Percentiles rank a stretch among this genome's conserved stretches.
Conservation (phyloP, 495 filamentous ascomycete species). For the Hypomontagnella submonticulosa region DNA sequence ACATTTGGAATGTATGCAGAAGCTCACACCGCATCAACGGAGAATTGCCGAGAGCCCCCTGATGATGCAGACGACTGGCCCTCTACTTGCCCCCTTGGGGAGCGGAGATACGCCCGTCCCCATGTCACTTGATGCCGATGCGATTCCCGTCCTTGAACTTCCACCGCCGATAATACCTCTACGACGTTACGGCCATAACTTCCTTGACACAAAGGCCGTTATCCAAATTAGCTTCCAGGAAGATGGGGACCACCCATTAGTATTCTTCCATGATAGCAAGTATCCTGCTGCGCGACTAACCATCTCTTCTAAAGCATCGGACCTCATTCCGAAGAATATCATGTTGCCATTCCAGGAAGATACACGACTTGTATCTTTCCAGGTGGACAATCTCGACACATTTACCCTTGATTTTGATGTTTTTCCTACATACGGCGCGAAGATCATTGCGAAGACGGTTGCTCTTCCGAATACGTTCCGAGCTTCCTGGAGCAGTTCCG, state of each 20-base stretch:
- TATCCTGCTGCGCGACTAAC: slow-evolving; percentile 95
- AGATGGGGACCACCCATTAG: slow-evolving; percentile 72
- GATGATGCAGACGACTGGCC: slow-evolving; percentile 44
- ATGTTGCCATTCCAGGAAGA: slow-evolving; percentile 97
- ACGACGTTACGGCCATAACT: slow-evolving; percentile 95
- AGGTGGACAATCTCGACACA: slow-evolving; percentile 89
- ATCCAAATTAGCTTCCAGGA: slow-evolving; percentile 89
- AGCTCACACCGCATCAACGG: slow-evolving; percentile 71
- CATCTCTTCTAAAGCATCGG: slow-evolving; percentile 94
- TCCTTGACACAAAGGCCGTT: slow-evolving; percentile 95
- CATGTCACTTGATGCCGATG: slow-evolving; percentile 80
- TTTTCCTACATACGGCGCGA: slow-evolving; percentile 96
- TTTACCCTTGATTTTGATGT: slow-evolving; percentile 98
- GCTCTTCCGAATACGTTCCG: slow-evolving; percentile 87
- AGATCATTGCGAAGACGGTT: slow-evolving; percentile 94
- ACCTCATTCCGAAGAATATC: slow-evolving; percentile 94
- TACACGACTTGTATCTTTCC: slow-evolving; percentile 89
- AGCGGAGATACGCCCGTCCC: slow-evolving; percentile 65
- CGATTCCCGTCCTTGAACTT: slow-evolving; percentile 90
- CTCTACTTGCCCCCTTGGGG: slow-evolving; percentile 50
- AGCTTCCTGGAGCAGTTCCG: slow-evolving; percentile 76
- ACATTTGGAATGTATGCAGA: slow-evolving; percentile 90
- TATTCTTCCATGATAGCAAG: slow-evolving; percentile 94
- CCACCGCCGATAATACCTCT: slow-evolving; percentile 96
- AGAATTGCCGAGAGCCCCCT: slow-evolving; percentile 44